These are phyloP conservation scores for Candida succiphila DNA, from an alignment of 805 yeast species.

Conservation along the genomic window DNA sequence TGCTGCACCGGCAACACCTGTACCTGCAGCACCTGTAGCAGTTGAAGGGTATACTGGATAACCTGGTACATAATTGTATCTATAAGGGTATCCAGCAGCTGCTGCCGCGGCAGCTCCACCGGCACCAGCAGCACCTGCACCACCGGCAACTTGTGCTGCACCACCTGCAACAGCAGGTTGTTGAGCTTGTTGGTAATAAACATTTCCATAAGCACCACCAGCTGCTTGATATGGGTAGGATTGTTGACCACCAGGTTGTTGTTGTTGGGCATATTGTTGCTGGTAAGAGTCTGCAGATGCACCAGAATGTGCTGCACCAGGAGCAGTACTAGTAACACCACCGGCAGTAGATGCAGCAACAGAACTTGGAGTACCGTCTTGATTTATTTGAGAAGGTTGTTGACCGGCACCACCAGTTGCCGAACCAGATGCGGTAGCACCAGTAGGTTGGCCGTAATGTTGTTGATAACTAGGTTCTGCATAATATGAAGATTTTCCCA, in stretches of 20 bases:
- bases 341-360: not conserved
- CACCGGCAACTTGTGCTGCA: not conserved
- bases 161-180: not conserved
- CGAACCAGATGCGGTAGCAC: too few species aligned
- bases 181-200: constrained; percentile 2
- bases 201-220: not conserved
- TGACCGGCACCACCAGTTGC: too few species aligned
- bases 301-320: not conserved
- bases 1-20: not conserved
- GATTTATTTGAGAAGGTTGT: not conserved
- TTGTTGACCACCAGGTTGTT: not conserved
- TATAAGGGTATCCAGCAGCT: not conserved
- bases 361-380: not conserved
- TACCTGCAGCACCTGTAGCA: not conserved
- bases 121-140: not conserved
- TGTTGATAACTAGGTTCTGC: constrained; percentile 1
- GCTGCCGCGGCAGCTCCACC: not conserved
- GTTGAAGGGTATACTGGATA: not conserved
- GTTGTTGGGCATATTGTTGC: not conserved
- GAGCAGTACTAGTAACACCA: not conserved
- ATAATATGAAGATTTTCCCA: constrained; percentile 1
- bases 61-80: constrained; percentile 1
- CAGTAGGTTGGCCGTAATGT: too few species aligned
- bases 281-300: not conserved
- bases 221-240: not conserved